Evolutionary conservation across 2,329 filamentous ascomycete species (phyloP), one percentile per base, ranked within the genome.

Genomic region (Sporothrix brunneoviolacea): DNA sequence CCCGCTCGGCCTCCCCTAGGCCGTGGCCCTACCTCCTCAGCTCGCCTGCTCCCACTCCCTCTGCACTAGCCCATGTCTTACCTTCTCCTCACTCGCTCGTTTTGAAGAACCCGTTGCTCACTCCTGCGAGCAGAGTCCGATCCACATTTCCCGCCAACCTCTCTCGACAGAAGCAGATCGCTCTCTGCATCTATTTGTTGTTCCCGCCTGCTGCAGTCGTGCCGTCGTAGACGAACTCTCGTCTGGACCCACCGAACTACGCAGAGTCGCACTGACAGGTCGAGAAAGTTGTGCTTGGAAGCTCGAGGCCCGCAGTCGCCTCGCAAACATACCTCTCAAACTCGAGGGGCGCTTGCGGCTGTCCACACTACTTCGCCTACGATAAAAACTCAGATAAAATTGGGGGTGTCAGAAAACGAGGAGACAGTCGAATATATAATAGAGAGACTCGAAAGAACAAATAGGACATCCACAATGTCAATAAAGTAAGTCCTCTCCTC

Each of bases 401-500:
- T 19, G 18, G 27, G 32, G 19, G 15, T 37, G 22, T 16, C 24
- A 33, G 42, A 32, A 41, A 46, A 28, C 35, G 19, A 61, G 71
- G 30, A 35, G 36, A 18, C 4, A 38, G 12, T 6, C 9, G n/a
- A n/a, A n/a, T n/a, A n/a, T n/a, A 42, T 18, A 37, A 9, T 18
- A 24, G 19, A 28, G 8, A 39, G 22, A 10, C 16, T 16, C 19
- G 38, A n/a, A 48, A 33, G 18, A 18, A 16, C 32, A 38, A 36
- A 37, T 35, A 19, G 12, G 15, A 28, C 19, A 35, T 36, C 15
- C 51, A 44, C 62, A 64, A 76, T 76, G 73, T 76, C 73, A 64
- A 75, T 76, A 73, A 76, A 76, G 73, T 76, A 70, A 71, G 71
- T 70, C 62, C 44, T 16, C 22, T 30, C n/a, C 16, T 18, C 24